Evolutionary conservation across 805 yeast genomes (phyloP).

Genomic region (Phaffomyces opuntiae): DNA sequence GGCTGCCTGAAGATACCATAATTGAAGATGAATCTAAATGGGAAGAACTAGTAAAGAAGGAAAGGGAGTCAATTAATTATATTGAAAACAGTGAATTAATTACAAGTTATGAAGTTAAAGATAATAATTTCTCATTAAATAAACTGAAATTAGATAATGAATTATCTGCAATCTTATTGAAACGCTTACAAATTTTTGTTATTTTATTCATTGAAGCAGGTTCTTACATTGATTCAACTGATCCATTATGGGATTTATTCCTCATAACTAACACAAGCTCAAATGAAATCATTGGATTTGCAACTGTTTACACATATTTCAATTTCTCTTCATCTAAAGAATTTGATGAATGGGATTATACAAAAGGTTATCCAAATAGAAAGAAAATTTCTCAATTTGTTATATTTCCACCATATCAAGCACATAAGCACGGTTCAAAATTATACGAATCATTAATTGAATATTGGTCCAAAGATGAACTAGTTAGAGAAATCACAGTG

Average conservation of each 20-base stretch:
- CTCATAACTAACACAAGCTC: slow-evolving; percentile 34
- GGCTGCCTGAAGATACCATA: slow-evolving; percentile 55
- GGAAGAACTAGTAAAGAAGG: slow-evolving; percentile 49
- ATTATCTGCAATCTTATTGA: slow-evolving; percentile 31
- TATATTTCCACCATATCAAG: slow-evolving; percentile 79
- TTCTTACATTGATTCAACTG: slow-evolving; percentile 71
- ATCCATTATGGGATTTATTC: slow-evolving; percentile 76
- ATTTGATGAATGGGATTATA: slow-evolving; percentile 34
- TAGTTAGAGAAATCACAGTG: slow-evolving; percentile 68
- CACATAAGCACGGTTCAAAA: slow-evolving; percentile 59
- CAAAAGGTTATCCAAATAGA: slow-evolving; percentile 33
- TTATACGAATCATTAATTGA: slow-evolving; percentile 53
- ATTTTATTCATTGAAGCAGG: slow-evolving; percentile 91
- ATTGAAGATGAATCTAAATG: slow-evolving; percentile 61
- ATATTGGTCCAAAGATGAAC: slow-evolving; percentile 45
- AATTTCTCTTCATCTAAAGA: slow-evolving; percentile 49
- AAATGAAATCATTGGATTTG: slow-evolving; percentile 61
- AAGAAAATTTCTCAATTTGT: slow-evolving; percentile 84
- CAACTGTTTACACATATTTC: slow-evolving; percentile 82
- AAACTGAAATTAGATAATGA: slow-evolving; percentile 31
- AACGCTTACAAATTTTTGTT: slow-evolving; percentile 71
- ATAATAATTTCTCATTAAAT: slow-evolving; percentile 43
- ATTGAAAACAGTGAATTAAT: slow-evolving; percentile 21
- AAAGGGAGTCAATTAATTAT: slow-evolving; percentile 25
- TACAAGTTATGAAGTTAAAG: slow-evolving; percentile 27